phyloP scores from a whole-genome alignment of 176 grass and related monocot species.

The Saccharum spontaneum region DNA sequence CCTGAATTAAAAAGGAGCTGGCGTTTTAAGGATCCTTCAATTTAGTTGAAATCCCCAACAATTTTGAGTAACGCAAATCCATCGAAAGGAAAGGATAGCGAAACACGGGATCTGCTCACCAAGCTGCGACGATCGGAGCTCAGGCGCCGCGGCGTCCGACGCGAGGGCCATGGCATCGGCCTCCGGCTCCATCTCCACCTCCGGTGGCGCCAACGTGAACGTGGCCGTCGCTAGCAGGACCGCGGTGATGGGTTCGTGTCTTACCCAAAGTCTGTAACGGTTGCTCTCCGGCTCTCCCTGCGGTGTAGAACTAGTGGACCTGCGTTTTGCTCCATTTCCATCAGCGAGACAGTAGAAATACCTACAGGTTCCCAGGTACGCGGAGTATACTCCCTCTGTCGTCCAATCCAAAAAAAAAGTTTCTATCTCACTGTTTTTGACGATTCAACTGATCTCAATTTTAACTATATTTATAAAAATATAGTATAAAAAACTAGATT shows the following conservation, averaged over 20 bases:
- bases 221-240: not conserved
- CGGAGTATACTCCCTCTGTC: too few relatives aligned
- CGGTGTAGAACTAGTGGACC: not conserved
- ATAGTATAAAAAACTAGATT: too few relatives aligned
- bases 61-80: not conserved
- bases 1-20: not conserved
- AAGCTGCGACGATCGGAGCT: conserved; percentile 18
- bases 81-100: not conserved
- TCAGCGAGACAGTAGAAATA: not conserved
- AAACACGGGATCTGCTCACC: conserved; percentile 25
- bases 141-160: not conserved
- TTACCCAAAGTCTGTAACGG: not conserved
- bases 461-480: too few relatives aligned
- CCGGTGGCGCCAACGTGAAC: not conserved
- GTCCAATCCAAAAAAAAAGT: too few relatives aligned
- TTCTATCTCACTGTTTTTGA: too few relatives aligned
- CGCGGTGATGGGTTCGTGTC: not conserved
- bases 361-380: too few relatives aligned
- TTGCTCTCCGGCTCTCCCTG: not conserved
- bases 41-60: not conserved
- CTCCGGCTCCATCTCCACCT: conserved; percentile 12
- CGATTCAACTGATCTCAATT: too few relatives aligned
- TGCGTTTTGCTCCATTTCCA: not conserved
- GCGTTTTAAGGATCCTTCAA: not conserved
- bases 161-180: not conserved